A percentile compares a stretch with the other conserved stretches of the same genome.
Conservation (phyloP, 148 eudicot genomes). For the Diospyros kaki region DNA sequence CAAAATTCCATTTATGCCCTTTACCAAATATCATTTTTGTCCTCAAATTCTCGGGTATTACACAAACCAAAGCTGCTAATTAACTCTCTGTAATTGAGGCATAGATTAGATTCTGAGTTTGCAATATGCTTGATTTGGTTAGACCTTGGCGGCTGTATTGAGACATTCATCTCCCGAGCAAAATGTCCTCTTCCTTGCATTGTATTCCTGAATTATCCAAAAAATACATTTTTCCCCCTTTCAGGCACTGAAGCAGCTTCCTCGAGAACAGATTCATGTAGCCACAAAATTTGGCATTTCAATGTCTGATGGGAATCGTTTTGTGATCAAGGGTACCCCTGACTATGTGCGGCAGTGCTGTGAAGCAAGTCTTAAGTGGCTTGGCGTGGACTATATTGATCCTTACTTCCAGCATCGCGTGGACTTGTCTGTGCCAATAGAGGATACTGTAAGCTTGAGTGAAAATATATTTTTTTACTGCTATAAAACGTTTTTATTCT, state of each 20-base stretch:
- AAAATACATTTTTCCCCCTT: neutral
- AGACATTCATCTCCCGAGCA: neutral
- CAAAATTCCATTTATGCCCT: no score
- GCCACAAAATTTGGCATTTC: slow-evolving; percentile 42
- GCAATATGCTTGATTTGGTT: neutral
- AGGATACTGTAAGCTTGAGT: slow-evolving; percentile 34
- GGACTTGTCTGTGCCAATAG: slow-evolving; percentile 42
- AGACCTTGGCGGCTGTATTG: neutral
- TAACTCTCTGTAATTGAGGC: neutral
- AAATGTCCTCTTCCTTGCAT: neutral
- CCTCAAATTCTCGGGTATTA: no score
- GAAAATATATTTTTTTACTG: neutral
- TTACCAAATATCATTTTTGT: no score
- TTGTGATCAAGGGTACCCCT: slow-evolving; percentile 31
- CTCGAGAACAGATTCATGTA: slow-evolving; percentile 34
- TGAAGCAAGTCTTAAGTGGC: slow-evolving; percentile 45
- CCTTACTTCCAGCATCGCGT: slow-evolving; percentile 45
- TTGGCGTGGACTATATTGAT: slow-evolving; percentile 45
- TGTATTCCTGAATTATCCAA: neutral
- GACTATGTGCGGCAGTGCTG: slow-evolving; percentile 38
- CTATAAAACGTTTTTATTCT: no score
- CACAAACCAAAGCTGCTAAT: neutral
- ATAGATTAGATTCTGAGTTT: neutral
- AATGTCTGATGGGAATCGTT: neutral
- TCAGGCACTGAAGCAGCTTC: slow-evolving; percentile 43